Base-by-base conservation (phyloP, 1,139 yeast genomes). In the Schwanniomyces etchellsii region DNA sequence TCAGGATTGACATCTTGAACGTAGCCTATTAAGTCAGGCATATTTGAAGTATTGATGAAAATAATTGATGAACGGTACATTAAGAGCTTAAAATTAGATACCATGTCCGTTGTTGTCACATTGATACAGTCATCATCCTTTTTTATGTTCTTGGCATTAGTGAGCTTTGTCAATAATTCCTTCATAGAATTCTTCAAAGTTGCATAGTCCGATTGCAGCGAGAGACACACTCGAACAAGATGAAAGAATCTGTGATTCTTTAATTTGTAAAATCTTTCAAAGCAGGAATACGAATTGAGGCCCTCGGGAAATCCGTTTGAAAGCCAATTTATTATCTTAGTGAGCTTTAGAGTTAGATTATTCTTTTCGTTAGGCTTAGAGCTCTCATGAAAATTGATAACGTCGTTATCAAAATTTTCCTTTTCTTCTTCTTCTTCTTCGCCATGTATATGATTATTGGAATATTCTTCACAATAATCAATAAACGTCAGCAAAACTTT, bases 251-350 rank as follows among this genome's bases (percentile, higher is more conserved):
- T 61, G 32, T 74, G 63, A 41, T 80, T 81, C 35, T 77, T 74
- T 31, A 77, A 48, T 24, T 62, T 60, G 31, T 65, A 62, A 36
- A 84, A 70, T 24, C 72, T 58, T 26, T 68, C 69, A 9, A 84
- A 46, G 23, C 78, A 69, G 2, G 62, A 55, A 16, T 57, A 57
- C 0, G 80, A 64, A 35, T 70, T 66, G 28, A 59, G 52, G 1
- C 65, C 64, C 9, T 67, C 74, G 1, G 89, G 82, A 28, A 80
- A 68, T 3, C 77, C 61, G 4, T 60, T 66, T 10, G 77, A 53
- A 9, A 86, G 44, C 93, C 94, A 84, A 18, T 62, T 63, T n/a
- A 79, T 60, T 1, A 79, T 69, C 35, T 76, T 77, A 2, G 70
- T 73, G 14, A 77, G 55, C 39, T 76, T 77, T 32, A 20, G 42